Conservation (phyloP, 2,329 filamentous ascomycete species). For the Fusarium circinatum region DNA sequence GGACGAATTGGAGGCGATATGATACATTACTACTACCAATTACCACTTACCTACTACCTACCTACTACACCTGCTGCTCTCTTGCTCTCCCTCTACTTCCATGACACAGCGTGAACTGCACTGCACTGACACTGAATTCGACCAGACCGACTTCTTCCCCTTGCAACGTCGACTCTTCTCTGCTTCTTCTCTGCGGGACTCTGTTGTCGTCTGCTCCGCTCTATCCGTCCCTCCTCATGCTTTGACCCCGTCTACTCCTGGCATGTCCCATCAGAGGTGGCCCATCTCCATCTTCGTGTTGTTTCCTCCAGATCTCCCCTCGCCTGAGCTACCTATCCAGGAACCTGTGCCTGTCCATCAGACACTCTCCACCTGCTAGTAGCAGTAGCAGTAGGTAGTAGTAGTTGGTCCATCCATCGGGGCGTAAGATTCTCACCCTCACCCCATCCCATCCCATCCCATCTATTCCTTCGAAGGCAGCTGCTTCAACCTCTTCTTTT, state of each 20-base stretch:
- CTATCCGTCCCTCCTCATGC: conserved; percentile 5
- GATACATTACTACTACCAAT: conserved; percentile 14
- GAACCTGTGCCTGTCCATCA: conserved; percentile 36
- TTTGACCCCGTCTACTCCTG: conserved; percentile 15
- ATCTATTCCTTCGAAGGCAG: conserved; percentile 22
- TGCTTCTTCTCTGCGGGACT: conserved; percentile 1
- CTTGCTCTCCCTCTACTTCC: neutral
- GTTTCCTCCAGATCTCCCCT: conserved; percentile 34
- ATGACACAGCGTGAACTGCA: conserved; percentile 15
- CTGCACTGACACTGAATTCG: conserved; percentile 3
- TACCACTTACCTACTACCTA: neutral
- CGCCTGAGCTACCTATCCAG: conserved; percentile 29
- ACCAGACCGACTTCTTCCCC: conserved; percentile 13
- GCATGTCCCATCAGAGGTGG: conserved; percentile 35
- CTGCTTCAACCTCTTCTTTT: conserved; percentile 19
- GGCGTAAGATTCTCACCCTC: conserved; percentile 41
- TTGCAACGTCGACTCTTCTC: conserved; percentile 28
- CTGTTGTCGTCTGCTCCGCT: conserved; percentile 17
- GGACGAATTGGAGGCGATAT: conserved; percentile 14
- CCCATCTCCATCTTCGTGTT: conserved; percentile 27
- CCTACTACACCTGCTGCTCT: neutral
- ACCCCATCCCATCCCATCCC: conserved; percentile 16
- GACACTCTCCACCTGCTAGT: conserved; percentile 33
- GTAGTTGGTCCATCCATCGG: conserved; percentile 15
- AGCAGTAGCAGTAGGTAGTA: conserved; percentile 18